Conservation (phyloP, 352 stramenopile species). For the Pythium plurisporium region DNA sequence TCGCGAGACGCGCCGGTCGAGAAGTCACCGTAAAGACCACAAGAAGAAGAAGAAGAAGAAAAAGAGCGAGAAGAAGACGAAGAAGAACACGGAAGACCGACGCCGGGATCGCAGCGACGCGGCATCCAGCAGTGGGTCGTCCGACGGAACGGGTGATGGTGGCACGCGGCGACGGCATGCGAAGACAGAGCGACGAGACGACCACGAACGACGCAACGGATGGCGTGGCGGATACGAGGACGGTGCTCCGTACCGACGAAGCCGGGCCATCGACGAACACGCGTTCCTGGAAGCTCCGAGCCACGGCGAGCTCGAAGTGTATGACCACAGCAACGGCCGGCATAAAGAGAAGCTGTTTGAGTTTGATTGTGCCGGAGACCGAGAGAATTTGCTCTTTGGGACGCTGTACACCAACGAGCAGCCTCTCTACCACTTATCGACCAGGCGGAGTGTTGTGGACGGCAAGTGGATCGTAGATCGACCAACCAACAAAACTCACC, state of each 20-base stretch:
- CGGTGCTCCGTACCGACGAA: background rate
- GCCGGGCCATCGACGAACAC: background rate
- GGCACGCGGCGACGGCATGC: no score
- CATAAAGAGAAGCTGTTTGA: constrained; percentile 48
- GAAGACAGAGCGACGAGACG: background rate
- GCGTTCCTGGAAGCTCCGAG: constrained; percentile 8
- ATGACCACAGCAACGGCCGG: background rate
- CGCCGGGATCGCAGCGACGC: constrained; percentile 10
- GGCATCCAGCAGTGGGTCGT: constrained; percentile 6
- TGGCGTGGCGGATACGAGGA: background rate
- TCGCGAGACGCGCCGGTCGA: background rate
- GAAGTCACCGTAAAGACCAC: constrained; percentile 25
- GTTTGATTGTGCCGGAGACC: constrained; percentile 58
- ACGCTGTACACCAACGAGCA: constrained; percentile 60
- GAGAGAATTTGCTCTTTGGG: constrained; percentile 65
- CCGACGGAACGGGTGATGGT: background rate
- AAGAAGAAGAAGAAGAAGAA: constrained; percentile 30
- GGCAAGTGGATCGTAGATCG: constrained; percentile 31
- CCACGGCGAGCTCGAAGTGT: constrained; percentile 15
- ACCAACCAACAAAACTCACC: background rate
- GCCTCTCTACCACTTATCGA: constrained; percentile 57
- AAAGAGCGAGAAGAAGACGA: constrained; percentile 11
- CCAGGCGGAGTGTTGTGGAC: constrained; percentile 38
- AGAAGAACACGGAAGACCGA: background rate
- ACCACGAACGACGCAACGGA: no score